These are phyloP conservation scores for Pyrenopolyporus hunteri DNA, from an alignment of 495 filamentous ascomycete genomes.

Conservation along the genomic window DNA sequence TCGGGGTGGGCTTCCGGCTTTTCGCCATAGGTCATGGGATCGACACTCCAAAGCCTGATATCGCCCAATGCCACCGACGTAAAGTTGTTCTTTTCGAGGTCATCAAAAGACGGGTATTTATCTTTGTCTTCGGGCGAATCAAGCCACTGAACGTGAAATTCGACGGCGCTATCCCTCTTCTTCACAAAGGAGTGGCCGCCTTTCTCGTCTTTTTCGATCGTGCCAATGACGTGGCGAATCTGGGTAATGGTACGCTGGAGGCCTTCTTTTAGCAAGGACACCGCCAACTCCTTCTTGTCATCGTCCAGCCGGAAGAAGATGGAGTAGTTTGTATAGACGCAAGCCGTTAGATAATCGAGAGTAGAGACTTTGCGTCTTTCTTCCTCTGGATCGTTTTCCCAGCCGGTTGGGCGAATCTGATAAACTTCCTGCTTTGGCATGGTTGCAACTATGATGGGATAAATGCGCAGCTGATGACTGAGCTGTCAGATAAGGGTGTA, in stretches of 20 bases:
- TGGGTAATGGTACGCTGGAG: slow-evolving; percentile 53
- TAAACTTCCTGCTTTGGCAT: slow-evolving; percentile 6
- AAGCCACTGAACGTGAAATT: slow-evolving; percentile 50
- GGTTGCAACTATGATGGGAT: background rate
- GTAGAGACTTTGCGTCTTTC: slow-evolving; percentile 33
- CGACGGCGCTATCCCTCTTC: slow-evolving; percentile 48
- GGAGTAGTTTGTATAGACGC: slow-evolving; percentile 46
- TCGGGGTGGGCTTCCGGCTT: slow-evolving; percentile 48
- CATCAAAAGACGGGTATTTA: slow-evolving; percentile 39
- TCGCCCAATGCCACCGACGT: slow-evolving; percentile 11
- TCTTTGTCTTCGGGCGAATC: slow-evolving; percentile 44
- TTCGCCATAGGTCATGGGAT: slow-evolving; percentile 48
- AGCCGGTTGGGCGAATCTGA: slow-evolving; percentile 1
- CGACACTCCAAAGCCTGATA: slow-evolving; percentile 38
- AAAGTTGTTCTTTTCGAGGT: slow-evolving; percentile 44
- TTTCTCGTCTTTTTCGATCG: slow-evolving; percentile 46
- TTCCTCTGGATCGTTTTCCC: slow-evolving; percentile 4
- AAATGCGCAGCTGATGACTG: background rate
- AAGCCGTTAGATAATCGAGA: slow-evolving; percentile 44
- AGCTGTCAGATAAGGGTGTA: background rate
- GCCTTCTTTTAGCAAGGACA: slow-evolving; percentile 42
- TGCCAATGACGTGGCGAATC: slow-evolving; percentile 50
- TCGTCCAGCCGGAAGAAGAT: slow-evolving; percentile 51
- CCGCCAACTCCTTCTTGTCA: slow-evolving; percentile 30
- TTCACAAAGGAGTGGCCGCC: slow-evolving; percentile 51